Evolutionary conservation across 1,139 yeast species (phyloP), one percentile per base, ranked within the genome.

Genomic region (Kluyveromyces sp.): DNA sequence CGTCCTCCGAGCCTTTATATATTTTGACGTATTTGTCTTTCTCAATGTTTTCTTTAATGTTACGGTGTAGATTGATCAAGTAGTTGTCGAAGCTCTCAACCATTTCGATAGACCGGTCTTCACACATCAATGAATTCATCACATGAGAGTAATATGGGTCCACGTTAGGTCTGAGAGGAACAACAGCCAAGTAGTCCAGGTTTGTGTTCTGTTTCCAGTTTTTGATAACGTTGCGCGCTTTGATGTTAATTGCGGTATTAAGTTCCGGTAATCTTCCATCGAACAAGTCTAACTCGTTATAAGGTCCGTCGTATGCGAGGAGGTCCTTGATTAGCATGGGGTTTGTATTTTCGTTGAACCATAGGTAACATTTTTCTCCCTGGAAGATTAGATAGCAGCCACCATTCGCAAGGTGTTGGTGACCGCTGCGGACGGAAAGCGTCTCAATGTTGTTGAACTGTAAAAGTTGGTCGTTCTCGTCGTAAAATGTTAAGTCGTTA

Each of bases 351-450:
- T 78, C 77, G 61, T 87, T 88, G 35, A 92, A 69, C 82, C 88
- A 86, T 34, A 92, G 70, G 47, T 72, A 73, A 3, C 83, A 71
- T 26, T 70, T 63, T 31, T 69, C 71, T 10, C 96, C 95, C 58
- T 86, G 79, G 69, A 84, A 90, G 34, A 83, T 66, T 43, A 90
- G 61, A 64, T 85, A 88, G 6, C 86, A 90, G 3, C 96, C 95
- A 39, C 90, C 89, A 42, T 63, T 59, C 4, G 56, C 51, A 21
- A 64, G 51, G 34, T 53, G 50, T 3, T 50, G 39, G 41, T 55
- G 56, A 31, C 56, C 48, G 40, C 55, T 52, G 35, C 61, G 54
- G 3, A 61, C 62, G 7, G 64, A 50, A 27, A 64, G 45, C 48
- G 73, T 74, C 52, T 80, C 75, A 21, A 78, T 63, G 3, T 70